Evolutionary conservation across 176 grass and related monocot species (phyloP), one percentile per base, ranked within the genome.

Genomic region (Zoysia pacifica): DNA sequence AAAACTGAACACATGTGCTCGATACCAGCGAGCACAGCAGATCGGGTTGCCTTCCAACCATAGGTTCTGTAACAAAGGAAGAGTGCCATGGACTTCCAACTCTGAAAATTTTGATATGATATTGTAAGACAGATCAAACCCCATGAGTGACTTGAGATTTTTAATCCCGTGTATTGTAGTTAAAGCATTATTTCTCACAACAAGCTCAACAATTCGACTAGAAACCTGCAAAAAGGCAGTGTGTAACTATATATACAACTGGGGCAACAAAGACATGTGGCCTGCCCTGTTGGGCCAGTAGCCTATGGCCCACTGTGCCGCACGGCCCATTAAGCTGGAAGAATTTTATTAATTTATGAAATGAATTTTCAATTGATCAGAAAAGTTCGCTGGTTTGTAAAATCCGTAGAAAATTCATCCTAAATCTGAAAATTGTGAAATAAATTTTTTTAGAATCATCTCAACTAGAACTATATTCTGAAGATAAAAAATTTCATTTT

Each of bases 21-120:
- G 82, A 88, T 91, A 98, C 96, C 96, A 99, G 52, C 92, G 83
- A 75, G 96, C 93, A 87, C 86, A 99, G 53, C 92, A 91, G 73
- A 95, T 87, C 82, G 92, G 96, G 55, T 99, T 99, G 82, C 96
- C 92, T 93, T 93, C 96, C 79, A 99, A 74, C 96, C 92, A 99
- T 8, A 99, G 82, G 76, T 83, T 99, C 49, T 91, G 88, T 45
- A 99, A 87, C 43, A 81, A 86, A 78, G 75, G 52, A 56, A 95
- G 79, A 48, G 84, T 87, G 19, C 87, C 86, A 71, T 95, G 77
- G 65, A 95, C 88, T 72, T 99, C 96, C 82, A 99, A 58, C 59
- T 94, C 88, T 69, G 86, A 89, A 80, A 99, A 99, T 84, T 83
- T 95, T 76, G 92, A 99, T 73, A 99, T 90, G 71, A 99, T 91